Evolutionary conservation across 257 asterid species (phyloP), one percentile per base, ranked within the genome.

Genomic region (Nicotiana otophora): DNA sequence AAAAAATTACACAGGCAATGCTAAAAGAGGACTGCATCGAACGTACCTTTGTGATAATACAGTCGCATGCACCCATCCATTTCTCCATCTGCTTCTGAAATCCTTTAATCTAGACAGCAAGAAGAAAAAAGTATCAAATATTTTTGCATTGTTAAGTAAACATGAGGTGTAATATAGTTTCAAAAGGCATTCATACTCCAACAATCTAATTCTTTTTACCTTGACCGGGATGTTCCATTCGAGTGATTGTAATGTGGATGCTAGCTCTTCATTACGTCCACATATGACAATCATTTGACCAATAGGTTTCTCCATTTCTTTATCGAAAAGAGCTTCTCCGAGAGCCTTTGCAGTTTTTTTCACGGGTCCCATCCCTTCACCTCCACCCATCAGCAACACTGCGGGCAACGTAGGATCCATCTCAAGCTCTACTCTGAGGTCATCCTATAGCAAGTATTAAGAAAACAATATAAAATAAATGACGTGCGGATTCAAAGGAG

Each of bases 301-400:
- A 2, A 94, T 91, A 28, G 99, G 95, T 88, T 86, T 93, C 83
- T 87, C 91, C 19, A 79, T 88, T 75, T 88, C 91, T 86, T 90
- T 83, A 68, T 92, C 92, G 54, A 85, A 94, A 76, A 96, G 89
- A 76, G 97, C 84, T 86, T 92, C 97, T 82, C 91, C 97, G 1
- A 96, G 91, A 63, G 96, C 97, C 88, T 89, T 91, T 1, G 98
- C 99, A 3, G 98, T 96, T 85, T 92, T 91, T 92, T 93, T 92
- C 76, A 96, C 99, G 0, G 99, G 99, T 2, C 99, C 99, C 98
- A 96, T 94, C 83, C 99, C 98, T 89, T 96, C 99, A 64, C 99
- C 99, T 36, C 99, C 99, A 39, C 99, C 99, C 99, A 96, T 96
- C 77, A 96, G 87, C 86, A 96, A 85, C 34, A 96, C 98, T 42